Evolutionary conservation across 768 basidiomycete species (phyloP), one percentile per base, ranked within the genome.

Genomic region (Phylloporus sp.): DNA sequence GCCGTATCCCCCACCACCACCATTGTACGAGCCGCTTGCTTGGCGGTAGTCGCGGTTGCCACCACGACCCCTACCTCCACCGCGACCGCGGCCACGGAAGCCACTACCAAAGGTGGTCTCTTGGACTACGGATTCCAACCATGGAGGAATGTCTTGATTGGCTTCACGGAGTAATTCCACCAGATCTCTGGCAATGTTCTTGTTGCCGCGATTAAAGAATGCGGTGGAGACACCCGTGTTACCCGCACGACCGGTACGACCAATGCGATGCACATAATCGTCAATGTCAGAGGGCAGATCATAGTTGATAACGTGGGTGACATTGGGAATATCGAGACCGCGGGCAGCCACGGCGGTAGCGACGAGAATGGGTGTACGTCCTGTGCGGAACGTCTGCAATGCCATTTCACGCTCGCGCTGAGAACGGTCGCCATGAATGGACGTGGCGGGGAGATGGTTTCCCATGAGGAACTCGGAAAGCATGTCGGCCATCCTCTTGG

Each of bases 401-500:
- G 96, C 96, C 72, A 74, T 81, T 73, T 99, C 96, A 66, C 96
- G 92, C 69, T 99, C 96, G 55, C 95, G 85, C 68, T 99, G 96
- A 10, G 92, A 88, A 56, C 96, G 86, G 65, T 99, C 96, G 38
- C 96, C 96, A 65, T 99, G 96, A 52, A 98, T 99, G 34, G 93
- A 96, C 2, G 95, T 98, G 11, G 96, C 92, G 23, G 85, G 83
- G 52, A 96, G 79, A 60, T 78, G 70, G 70, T 90, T 85, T 46
- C 69, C 63, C 71, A 90, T 82, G 57, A 99, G 76, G 78, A 94
- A 99, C 64, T 96, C 96, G 62, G 92, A 96, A 11, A 99, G 78
- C 82, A 88, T 89, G 60, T 99, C 96, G 24, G 96, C 96, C 93
- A 97, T 98, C 54, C 95, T 82, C 75, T 99, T 99, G 46, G 96